phyloP scores from a whole-genome alignment of 371 early-diverging fungal genomes.

The Rhizopus sp. region DNA sequence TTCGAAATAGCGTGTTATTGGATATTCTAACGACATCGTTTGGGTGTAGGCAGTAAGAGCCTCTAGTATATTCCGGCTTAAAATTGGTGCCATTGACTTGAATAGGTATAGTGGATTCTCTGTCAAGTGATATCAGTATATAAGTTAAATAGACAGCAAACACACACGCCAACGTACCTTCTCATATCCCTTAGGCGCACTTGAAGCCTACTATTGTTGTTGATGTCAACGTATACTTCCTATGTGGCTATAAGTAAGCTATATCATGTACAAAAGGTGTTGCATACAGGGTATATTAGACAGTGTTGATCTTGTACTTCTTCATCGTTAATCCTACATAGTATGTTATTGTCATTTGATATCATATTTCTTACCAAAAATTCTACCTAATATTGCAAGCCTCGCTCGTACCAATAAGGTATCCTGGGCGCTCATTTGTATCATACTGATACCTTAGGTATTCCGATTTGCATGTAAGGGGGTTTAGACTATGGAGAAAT shows the following conservation, averaged over 20 bases:
- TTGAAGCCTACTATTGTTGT: conserved; percentile 1
- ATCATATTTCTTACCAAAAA: not conserved
- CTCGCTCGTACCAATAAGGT: conserved; percentile 63
- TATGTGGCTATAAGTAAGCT: not conserved
- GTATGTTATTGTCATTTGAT: conserved; percentile 1
- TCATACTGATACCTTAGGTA: conserved; percentile 26
- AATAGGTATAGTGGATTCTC: not conserved
- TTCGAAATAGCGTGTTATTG: conserved; percentile 21
- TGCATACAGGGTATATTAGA: conserved; percentile 54
- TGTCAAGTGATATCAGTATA: not conserved
- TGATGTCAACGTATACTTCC: conserved; percentile 1
- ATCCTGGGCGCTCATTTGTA: conserved; percentile 53
- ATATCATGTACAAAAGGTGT: not conserved
- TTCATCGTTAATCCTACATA: conserved; percentile 33
- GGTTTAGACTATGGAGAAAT: conserved; percentile 49
- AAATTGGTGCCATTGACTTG: conserved; percentile 2
- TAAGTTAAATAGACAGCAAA: not conserved
- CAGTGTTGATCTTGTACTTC: conserved; percentile 76
- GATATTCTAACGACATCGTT: not conserved
- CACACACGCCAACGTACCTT: not conserved
- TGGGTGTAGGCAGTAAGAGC: not conserved
- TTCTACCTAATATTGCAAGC: conserved; percentile 67
- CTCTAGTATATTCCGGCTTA: not conserved
- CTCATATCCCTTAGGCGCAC: conserved; percentile 2
- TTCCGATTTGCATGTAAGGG: conserved; percentile 29